A percentile compares a stretch with the other conserved stretches of the same genome.
These are phyloP conservation scores for Achlya hypogyna DNA, from an alignment of 352 stramenopile species.

Conservation along the genomic window DNA sequence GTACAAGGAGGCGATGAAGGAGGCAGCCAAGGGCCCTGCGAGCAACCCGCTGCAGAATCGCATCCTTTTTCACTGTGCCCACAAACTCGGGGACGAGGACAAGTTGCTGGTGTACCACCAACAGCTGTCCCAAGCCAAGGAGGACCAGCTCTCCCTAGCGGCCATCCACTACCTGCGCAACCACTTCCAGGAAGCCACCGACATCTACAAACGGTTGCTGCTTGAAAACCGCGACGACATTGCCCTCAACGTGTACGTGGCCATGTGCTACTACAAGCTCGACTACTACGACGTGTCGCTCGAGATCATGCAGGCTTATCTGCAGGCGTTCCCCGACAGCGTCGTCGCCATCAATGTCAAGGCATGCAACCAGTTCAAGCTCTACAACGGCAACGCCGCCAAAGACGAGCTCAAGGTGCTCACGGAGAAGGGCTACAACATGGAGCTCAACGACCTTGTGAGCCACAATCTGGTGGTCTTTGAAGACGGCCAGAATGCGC, in stretches of 20 bases:
- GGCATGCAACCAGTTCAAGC: constrained; percentile 94
- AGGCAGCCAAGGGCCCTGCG: constrained; percentile 48
- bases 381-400: constrained; percentile 94
- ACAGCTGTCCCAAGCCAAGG: constrained; percentile 84
- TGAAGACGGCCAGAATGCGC: constrained; percentile 87
- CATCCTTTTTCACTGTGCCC: constrained; percentile 91
- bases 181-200: constrained; percentile 89
- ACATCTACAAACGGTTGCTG: constrained; percentile 95
- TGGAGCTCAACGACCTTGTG: constrained; percentile 91
- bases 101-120: constrained; percentile 93
- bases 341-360: constrained; percentile 94
- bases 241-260: constrained; percentile 96
- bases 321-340: constrained; percentile 86
- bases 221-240: constrained; percentile 94
- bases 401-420: constrained; percentile 91
- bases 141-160: constrained; percentile 93
- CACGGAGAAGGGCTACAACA: constrained; percentile 81
- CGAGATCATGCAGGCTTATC: constrained; percentile 94
- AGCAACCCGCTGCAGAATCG: constrained; percentile 83
- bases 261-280: constrained; percentile 98
- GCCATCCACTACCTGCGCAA: constrained; percentile 93
- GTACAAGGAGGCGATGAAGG: constrained; percentile 83
- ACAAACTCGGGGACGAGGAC: constrained; percentile 90
- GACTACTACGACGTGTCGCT: constrained; percentile 96
- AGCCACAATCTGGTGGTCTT: constrained; percentile 96